Conservation (phyloP, 1,284 basidiomycete genomes). For the Fistulinella staudtii region DNA sequence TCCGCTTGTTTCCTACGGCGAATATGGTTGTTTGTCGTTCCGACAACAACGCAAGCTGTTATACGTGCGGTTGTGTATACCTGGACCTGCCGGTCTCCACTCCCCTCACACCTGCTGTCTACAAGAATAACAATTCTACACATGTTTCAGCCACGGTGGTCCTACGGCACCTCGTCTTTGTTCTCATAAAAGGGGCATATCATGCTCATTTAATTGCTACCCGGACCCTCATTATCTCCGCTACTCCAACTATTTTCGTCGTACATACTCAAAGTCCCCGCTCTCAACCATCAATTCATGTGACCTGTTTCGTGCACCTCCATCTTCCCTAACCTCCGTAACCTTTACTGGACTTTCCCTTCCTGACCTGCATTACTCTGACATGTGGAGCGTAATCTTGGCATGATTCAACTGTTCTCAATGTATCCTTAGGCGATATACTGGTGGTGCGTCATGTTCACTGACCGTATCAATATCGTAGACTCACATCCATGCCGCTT, state of each 20-base stretch:
- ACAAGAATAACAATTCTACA: neutral
- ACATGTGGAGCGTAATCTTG: neutral
- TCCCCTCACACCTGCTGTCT: neutral
- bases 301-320: slow-evolving; percentile 1
- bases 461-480: neutral
- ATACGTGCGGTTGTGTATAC: no score
- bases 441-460: slow-evolving; percentile 10
- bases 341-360: slow-evolving; percentile 1
- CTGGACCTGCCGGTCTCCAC: no score
- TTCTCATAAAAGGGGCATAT: neutral
- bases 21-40: no score
- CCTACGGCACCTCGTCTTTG: neutral
- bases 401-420: slow-evolving; percentile 5
- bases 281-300: neutral
- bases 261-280: slow-evolving; percentile 7
- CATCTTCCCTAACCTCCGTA: neutral
- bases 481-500: no score
- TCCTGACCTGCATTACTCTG: neutral
- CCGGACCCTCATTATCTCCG: neutral
- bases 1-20: no score
- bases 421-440: slow-evolving; percentile 1
- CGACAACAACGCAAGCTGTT: no score
- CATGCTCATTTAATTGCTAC: neutral
- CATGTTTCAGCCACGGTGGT: neutral
- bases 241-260: slow-evolving; percentile 1